Evolutionary conservation across 805 yeast species (phyloP), one percentile per base, ranked within the genome.

Genomic region (Candida tallmaniae): DNA sequence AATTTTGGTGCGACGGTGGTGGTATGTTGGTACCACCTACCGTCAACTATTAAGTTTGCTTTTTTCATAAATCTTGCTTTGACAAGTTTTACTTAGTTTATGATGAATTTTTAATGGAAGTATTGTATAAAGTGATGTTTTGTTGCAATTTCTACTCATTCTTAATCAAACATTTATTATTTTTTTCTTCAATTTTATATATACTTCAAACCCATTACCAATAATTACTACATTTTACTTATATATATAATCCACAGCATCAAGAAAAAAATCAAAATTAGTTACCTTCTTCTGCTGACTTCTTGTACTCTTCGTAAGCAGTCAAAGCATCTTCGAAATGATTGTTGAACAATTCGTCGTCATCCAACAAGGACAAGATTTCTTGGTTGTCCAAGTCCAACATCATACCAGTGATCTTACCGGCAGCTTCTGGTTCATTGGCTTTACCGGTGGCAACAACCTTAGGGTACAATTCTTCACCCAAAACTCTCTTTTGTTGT

Each of bases 401-500:
- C 73, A 93, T 79, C 97, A 93, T 93, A 73, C 97, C 97, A 48
- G 98, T 93, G 62, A 93, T 86, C 74, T 89, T 90, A 71, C 96
- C 96, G 50, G 97, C 97, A 56, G 95, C 87, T 68, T 88, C 96
- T 40, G 83, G 83, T 58, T 88, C 95, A 52, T 80, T 79, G 54
- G 89, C 86, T 70, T 83, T 83, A 56, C 86, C 88, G 45, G 85
- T 79, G 48, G 88, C 79, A 47, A 82, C 80, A 56, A 93, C 83
- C 77, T 80, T 85, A 58, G 94, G 88, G 77, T 90, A 93, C 59
- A 93, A 76, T 60, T 88, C 95, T 76, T 93, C 97, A 70, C 98
- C 98, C 60, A 93, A 78, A 60, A 88, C 77, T 78, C 95, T 90
- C 86, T 90, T 90, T 74, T 88, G 96, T 69, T 85, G 90, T 60